A percentile compares a stretch with the other conserved stretches of the same genome.
phyloP scores from a whole-genome alignment of 2,329 filamentous ascomycete genomes.

The Beauveria brongniartii region DNA sequence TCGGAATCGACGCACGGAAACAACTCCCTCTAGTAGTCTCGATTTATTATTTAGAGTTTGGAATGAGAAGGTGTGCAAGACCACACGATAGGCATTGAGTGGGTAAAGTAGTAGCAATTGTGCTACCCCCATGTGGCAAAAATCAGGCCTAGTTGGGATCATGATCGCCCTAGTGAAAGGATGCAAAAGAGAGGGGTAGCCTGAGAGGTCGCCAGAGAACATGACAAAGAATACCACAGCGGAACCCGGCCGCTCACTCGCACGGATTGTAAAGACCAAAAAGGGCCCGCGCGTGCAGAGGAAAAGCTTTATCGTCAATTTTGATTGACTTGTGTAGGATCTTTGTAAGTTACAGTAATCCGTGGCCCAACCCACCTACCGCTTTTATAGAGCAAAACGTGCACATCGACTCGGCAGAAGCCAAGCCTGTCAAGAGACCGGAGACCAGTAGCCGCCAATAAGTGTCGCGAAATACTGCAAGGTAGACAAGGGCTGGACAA shows the following conservation, averaged over 20 bases:
- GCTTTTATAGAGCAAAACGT: too few relatives aligned
- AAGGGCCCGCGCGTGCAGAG: neutral
- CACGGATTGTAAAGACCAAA: too few relatives aligned
- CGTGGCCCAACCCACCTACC: too few relatives aligned
- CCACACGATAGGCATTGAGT: neutral
- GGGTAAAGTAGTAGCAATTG: neutral
- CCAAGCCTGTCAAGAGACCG: conserved; percentile 20
- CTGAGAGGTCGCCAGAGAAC: neutral
- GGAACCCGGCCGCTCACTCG: too few relatives aligned
- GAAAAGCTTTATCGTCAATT: neutral
- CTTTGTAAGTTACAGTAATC: too few relatives aligned
- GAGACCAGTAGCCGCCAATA: conserved; percentile 17
- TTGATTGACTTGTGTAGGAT: too few relatives aligned
- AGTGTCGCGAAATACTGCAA: neutral
- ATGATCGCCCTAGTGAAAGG: neutral
- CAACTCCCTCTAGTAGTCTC: neutral
- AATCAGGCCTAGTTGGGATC: neutral
- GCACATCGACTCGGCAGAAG: too few relatives aligned
- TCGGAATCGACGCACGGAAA: neutral
- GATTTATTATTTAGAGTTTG: too few relatives aligned
- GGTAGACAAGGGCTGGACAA: neutral
- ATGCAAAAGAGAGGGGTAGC: neutral
- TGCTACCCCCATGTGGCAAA: neutral
- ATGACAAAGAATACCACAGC: too few relatives aligned
- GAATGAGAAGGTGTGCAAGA: neutral